Percentiles rank a stretch among this genome's conserved stretches.
These are phyloP conservation scores for Pseudopithomyces chartarum DNA, from an alignment of 2,329 filamentous ascomycete species.

Conservation along the genomic window DNA sequence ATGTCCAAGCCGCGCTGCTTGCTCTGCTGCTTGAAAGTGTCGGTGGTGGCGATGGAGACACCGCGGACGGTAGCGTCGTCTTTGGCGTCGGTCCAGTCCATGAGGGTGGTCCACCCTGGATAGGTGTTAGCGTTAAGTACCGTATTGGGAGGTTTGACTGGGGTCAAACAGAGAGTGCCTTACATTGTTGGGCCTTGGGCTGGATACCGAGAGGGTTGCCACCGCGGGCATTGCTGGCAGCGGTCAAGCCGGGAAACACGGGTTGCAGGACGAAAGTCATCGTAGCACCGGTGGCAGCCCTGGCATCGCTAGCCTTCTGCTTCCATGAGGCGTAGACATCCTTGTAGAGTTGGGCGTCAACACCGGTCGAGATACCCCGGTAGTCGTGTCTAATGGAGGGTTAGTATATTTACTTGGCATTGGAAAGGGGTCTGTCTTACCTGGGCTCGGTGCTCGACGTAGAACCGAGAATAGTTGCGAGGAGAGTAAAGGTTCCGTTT, in stretches of 20 bases:
- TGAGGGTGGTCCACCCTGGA: slow-evolving; percentile 9
- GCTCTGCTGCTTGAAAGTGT: slow-evolving; percentile 3
- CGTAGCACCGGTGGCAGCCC: slow-evolving; percentile 1
- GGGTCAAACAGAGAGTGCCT: background rate
- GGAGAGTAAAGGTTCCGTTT: background rate
- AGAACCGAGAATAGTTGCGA: background rate
- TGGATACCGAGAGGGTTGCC: slow-evolving; percentile 6
- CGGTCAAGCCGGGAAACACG: background rate
- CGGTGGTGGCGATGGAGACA: background rate
- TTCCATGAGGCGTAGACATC: slow-evolving; percentile 23
- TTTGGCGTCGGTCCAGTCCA: slow-evolving; percentile 1
- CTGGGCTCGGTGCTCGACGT: background rate
- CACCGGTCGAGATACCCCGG: slow-evolving; percentile 7
- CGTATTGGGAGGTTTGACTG: background rate
- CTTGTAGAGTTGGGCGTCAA: slow-evolving; percentile 31
- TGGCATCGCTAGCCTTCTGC: background rate
- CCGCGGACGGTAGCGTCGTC: slow-evolving; percentile 3
- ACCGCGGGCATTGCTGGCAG: background rate
- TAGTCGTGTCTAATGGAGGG: slow-evolving; percentile 34
- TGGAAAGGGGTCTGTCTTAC: too few relatives aligned
- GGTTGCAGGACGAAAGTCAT: slow-evolving; percentile 4
- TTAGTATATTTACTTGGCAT: too few relatives aligned
- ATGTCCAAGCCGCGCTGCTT: slow-evolving; percentile 1
- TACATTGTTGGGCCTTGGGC: slow-evolving; percentile 5
- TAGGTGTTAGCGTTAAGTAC: background rate